These are phyloP conservation scores for Solanum dulcamara DNA, from an alignment of 257 asterid genomes.

Conservation along the genomic window DNA sequence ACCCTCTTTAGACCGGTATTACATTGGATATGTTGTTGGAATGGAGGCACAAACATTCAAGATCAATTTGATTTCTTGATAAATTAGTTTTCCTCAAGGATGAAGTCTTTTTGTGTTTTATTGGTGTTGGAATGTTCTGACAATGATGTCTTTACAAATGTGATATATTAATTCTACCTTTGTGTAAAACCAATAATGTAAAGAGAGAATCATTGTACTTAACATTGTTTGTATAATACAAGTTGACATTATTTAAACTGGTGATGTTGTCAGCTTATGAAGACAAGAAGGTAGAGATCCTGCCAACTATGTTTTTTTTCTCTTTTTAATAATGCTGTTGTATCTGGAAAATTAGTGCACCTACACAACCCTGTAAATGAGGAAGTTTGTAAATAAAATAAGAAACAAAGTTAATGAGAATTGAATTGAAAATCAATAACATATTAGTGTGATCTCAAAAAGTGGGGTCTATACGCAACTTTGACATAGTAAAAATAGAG, in stretches of 20 bases:
- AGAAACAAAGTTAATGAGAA: not conserved
- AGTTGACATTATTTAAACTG: not conserved
- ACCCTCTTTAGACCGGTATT: not conserved
- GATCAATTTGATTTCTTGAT: not conserved
- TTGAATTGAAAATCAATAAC: not conserved
- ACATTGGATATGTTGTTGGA: not conserved
- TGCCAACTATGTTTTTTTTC: not conserved
- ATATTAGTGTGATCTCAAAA: not conserved
- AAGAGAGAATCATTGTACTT: not conserved
- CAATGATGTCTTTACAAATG: not conserved
- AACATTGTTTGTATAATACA: not conserved
- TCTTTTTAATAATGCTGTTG: not conserved
- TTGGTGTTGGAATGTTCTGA: not conserved
- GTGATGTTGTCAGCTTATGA: not conserved
- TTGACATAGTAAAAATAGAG: not conserved
- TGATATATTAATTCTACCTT: no score
- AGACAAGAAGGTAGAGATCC: not conserved
- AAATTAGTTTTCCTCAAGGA: not conserved
- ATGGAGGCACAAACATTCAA: not conserved
- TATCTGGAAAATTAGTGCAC: not conserved
- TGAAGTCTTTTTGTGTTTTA: not conserved
- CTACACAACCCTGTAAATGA: not conserved
- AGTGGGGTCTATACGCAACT: fast-evolving
- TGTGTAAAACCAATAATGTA: not conserved
- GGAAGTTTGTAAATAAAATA: not conserved